Evolutionary conservation across 2,329 filamentous ascomycete species (phyloP).

Genomic region (Colletotrichum tanaceti): DNA sequence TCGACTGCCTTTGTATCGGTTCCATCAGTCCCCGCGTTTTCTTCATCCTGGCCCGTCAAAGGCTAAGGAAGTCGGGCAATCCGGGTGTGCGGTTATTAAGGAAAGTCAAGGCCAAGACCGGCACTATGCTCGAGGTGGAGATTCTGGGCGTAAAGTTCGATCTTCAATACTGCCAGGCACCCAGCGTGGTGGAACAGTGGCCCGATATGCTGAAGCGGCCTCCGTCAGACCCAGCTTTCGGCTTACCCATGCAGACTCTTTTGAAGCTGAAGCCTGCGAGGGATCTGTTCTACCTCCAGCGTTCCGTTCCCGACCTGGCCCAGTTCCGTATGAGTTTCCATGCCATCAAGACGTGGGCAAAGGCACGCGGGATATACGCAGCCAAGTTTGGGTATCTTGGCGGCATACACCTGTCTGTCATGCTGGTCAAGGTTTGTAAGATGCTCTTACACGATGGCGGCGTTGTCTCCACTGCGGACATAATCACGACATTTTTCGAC

Average conservation of each 20-base stretch:
- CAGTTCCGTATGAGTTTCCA: constrained; percentile 70
- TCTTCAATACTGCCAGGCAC: constrained; percentile 72
- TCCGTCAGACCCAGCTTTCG: constrained; percentile 64
- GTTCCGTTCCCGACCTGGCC: constrained; percentile 68
- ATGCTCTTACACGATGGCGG: constrained; percentile 54
- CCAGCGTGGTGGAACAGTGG: constrained; percentile 50
- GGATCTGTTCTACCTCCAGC: constrained; percentile 70
- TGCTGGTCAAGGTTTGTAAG: constrained; percentile 72
- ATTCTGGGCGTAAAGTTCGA: constrained; percentile 70
- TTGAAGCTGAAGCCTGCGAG: constrained; percentile 73
- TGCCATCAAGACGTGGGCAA: constrained; percentile 72
- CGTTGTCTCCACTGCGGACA: constrained; percentile 58
- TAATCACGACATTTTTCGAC: constrained; percentile 70
- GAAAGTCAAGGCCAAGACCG: constrained; percentile 67
- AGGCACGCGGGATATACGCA: constrained; percentile 70
- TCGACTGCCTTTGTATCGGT: constrained; percentile 75
- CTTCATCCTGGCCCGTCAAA: constrained; percentile 67
- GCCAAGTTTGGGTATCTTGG: constrained; percentile 74
- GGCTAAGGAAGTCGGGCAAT: constrained; percentile 60
- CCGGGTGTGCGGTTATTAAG: constrained; percentile 64
- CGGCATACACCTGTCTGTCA: constrained; percentile 72
- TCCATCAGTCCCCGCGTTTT: constrained; percentile 70
- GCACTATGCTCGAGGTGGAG: constrained; percentile 73
- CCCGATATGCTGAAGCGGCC: constrained; percentile 60
- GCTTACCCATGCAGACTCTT: constrained; percentile 66